Conservation (phyloP, 331 rosid genomes). For the Acacia concinna region DNA sequence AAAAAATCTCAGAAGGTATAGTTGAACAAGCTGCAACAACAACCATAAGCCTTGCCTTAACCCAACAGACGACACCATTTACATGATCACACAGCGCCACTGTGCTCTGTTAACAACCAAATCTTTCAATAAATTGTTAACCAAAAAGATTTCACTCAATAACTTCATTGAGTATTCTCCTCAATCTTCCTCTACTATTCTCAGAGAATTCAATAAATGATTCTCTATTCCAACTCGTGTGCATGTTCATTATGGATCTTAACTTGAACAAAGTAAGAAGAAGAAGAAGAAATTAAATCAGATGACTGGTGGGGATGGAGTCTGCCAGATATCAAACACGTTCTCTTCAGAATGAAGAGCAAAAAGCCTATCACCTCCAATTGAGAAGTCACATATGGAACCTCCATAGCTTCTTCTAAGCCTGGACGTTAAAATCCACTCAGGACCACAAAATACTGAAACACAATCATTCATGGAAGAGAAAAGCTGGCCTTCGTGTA, state of each 20-base stretch:
- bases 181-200: too few relatives aligned
- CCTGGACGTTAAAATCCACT: conserved; percentile 85
- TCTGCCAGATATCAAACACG: conserved; percentile 96
- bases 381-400: conserved; percentile 92
- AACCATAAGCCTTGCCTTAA: too few relatives aligned
- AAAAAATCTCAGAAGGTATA: background rate
- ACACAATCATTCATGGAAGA: conserved; percentile 93
- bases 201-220: too few relatives aligned
- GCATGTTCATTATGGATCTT: background rate
- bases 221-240: background rate
- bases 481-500: conserved; percentile 88
- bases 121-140: too few relatives aligned
- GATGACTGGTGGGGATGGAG: conserved; percentile 70
- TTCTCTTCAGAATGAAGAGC: conserved; percentile 96
- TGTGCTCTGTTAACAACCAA: too few relatives aligned
- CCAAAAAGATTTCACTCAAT: too few relatives aligned
- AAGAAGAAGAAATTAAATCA: conserved; percentile 30
- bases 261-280: background rate
- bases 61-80: too few relatives aligned
- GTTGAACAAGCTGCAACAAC: background rate
- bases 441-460: conserved; percentile 91
- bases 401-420: conserved; percentile 82
- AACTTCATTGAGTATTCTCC: too few relatives aligned
- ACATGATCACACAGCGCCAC: too few relatives aligned
- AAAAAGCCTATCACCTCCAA: conserved; percentile 92